Evolutionary conservation across 192 early-diverging fungal species (phyloP).

Genomic region (Glomus cerebriforme): DNA sequence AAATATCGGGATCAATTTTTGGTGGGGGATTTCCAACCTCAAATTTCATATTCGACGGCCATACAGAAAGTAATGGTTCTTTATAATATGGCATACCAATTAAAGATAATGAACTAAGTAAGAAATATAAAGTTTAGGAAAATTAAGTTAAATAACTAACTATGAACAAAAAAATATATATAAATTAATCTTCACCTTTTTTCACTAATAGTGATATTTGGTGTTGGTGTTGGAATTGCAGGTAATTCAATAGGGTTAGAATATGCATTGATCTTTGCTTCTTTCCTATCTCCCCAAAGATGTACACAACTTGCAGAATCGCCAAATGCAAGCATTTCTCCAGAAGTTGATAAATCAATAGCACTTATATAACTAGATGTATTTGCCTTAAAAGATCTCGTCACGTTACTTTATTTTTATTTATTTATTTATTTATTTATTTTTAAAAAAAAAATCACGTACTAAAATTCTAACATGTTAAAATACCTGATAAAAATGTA

Average conservation of each 20-base stretch:
- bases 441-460: conserved; percentile 36
- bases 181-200: conserved; percentile 42
- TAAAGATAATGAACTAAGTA: conserved; percentile 65
- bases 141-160: too few relatives aligned
- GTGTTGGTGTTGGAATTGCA: conserved; percentile 47
- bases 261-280: conserved; percentile 67
- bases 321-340: conserved; percentile 75
- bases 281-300: conserved; percentile 71
- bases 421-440: conserved; percentile 36
- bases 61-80: conserved; percentile 77
- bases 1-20: conserved; percentile 73
- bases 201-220: conserved; percentile 53
- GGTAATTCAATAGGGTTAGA: conserved; percentile 59
- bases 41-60: conserved; percentile 66
- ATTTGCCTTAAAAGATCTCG: conserved; percentile 40
- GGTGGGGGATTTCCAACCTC: conserved; percentile 74
- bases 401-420: neutral
- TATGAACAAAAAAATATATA: neutral
- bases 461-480: too few relatives aligned
- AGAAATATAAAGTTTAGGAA: conserved; percentile 33
- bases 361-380: conserved; percentile 66
- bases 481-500: conserved; percentile 54
- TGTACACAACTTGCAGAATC: conserved; percentile 77
- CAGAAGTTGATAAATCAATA: conserved; percentile 79
- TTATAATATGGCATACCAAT: conserved; percentile 81